phyloP scores from a whole-genome alignment of 257 asterid genomes.

The Salvia hispanica region DNA sequence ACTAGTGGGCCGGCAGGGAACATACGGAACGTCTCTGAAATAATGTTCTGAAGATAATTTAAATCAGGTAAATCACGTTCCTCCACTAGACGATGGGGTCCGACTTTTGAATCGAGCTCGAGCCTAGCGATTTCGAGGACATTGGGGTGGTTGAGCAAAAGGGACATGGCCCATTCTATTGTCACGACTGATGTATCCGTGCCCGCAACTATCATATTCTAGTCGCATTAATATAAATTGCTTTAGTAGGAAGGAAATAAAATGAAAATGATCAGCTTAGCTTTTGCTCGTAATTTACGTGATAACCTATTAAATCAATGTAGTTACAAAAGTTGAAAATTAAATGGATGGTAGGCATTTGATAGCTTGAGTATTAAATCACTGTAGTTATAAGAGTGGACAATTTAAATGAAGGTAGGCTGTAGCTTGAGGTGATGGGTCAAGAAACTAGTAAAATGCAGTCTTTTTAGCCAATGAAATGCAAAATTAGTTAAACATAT shows the following conservation, averaged over 20 bases:
- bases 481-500: too few relatives aligned
- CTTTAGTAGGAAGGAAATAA: not conserved
- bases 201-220: slow-evolving; percentile 45
- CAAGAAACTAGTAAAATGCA: too few relatives aligned
- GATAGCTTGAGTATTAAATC: too few relatives aligned
- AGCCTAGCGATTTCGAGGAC: slow-evolving; percentile 29
- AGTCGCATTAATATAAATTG: not conserved
- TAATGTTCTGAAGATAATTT: slow-evolving; percentile 29
- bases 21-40: slow-evolving; percentile 34
- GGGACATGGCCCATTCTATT: slow-evolving; percentile 52
- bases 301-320: not conserved
- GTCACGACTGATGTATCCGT: slow-evolving; percentile 39
- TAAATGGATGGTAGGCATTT: too few relatives aligned
- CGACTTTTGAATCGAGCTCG: slow-evolving; percentile 35
- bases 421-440: too few relatives aligned
- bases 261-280: not conserved
- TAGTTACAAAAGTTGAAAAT: too few relatives aligned
- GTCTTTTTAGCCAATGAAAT: too few relatives aligned
- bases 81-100: slow-evolving; percentile 27
- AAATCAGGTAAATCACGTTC: slow-evolving; percentile 41
- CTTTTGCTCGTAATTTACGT: not conserved
- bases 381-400: not conserved
- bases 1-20: slow-evolving; percentile 39
- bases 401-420: too few relatives aligned
- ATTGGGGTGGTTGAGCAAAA: slow-evolving; percentile 44